Conservation (phyloP, 2,329 filamentous ascomycete genomes). For the Thelonectria blattea region DNA sequence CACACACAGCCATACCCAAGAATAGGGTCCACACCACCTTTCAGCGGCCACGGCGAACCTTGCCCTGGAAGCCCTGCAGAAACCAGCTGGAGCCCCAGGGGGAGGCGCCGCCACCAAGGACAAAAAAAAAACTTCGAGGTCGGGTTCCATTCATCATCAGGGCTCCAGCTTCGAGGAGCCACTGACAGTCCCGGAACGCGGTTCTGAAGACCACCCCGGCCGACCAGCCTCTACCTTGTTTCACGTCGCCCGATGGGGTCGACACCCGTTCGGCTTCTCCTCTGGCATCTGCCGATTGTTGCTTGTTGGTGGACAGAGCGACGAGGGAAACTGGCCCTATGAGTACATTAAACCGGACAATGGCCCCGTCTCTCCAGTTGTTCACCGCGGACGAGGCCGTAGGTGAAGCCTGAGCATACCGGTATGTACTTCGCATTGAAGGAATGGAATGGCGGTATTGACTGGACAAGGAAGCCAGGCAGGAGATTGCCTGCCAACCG, state of each 20-base stretch:
- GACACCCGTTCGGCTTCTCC: conserved; percentile 3
- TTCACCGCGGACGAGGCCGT: neutral
- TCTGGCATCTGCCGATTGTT: conserved; percentile 21
- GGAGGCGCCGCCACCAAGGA: conserved; percentile 32
- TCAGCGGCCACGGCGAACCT: conserved; percentile 1
- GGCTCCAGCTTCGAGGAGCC: conserved; percentile 21
- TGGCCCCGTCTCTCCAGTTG: too few species aligned
- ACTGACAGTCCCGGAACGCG: conserved; percentile 25
- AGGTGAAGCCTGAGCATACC: neutral
- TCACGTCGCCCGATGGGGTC: conserved; percentile 33
- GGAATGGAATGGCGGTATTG: neutral
- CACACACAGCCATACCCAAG: too few species aligned
- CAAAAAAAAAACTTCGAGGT: conserved; percentile 9
- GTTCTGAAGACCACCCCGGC: conserved; percentile 3
- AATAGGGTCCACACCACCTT: conserved; percentile 13
- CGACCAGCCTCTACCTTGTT: conserved; percentile 24
- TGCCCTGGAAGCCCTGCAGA: conserved; percentile 17
- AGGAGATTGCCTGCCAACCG: neutral
- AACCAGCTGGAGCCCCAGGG: conserved; percentile 22
- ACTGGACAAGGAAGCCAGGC: neutral
- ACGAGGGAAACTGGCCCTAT: neutral
- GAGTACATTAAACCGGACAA: neutral
- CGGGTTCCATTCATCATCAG: neutral
- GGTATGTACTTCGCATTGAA: neutral
- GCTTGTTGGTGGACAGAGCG: conserved; percentile 7